Evolutionary conservation across 2,329 filamentous ascomycete genomes (phyloP), one percentile per base, ranked within the genome.

Genomic region (Bisporella sp.): DNA sequence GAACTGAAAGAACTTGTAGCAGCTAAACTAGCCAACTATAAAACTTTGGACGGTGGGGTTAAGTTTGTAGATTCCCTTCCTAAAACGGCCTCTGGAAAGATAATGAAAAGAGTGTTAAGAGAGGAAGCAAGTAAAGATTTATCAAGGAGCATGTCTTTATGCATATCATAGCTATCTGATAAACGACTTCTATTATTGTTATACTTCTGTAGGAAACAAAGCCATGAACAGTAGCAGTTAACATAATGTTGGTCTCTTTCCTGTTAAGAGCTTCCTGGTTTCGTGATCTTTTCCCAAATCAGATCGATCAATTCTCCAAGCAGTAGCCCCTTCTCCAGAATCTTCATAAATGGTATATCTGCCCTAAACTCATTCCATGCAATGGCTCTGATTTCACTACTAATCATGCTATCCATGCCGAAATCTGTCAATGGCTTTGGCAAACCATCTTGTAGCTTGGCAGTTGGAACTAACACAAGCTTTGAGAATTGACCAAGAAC

Each of bases 1-100:
- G 67, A 73, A 46, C 64, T 75, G n/a, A 70, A 73, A 47, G 55
- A 56, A 5, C 71, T 68, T 46, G 58, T 70, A 12, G 59, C 63
- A 6, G 55, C 55, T 4, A 68, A 67, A 43, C 59, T 76, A 28
- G 70, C 71, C 5, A 69, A 66, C 47, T 77, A 75, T 62, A 76
- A 77, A 54, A 64, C 65, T 2, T 58, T 75, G 0, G 71, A 72
- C 5, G 41, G 41, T 4, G 72, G 70, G 0, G 66, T 76, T 8
- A 57, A 70, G 21, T 75, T 76, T 46, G 68, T 75, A 21, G 68
- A 73, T 45, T 58, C 67, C 8, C 73, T 76, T 40, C 73, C 73
- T 4, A 69, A 71, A 43, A 74, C 71, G 4, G 62, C 71, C 0
- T 73, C 71, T 43, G 73, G 74, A 6, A 77, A 77, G 61, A 73